phyloP scores from a whole-genome alignment of 164 flowering plant genomes.

The Umbilicus rupestris region DNA sequence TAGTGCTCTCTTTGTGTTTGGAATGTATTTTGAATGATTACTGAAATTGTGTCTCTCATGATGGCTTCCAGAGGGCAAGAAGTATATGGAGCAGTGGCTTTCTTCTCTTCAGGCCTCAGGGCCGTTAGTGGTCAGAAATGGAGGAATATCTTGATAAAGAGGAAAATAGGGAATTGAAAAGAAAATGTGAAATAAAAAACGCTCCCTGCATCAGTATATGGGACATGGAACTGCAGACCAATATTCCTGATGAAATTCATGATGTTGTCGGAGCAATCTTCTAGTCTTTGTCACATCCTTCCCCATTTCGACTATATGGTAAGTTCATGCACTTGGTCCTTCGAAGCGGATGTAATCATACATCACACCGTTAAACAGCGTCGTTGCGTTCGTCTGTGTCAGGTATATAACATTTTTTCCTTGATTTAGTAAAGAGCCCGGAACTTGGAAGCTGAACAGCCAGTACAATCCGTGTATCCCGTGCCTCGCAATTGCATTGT shows the following conservation, averaged over 20 bases:
- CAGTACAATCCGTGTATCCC: slow-evolving; percentile 51
- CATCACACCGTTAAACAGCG: slow-evolving; percentile 34
- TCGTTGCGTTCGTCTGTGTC: slow-evolving; percentile 39
- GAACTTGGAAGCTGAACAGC: slow-evolving; percentile 29
- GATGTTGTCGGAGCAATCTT: too few species aligned
- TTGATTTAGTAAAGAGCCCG: slow-evolving; percentile 23
- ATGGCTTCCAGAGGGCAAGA: slow-evolving; percentile 26
- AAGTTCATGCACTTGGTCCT: slow-evolving; percentile 23
- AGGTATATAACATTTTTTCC: slow-evolving; percentile 39
- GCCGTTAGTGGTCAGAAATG: slow-evolving; percentile 12
- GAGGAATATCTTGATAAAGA: too few species aligned
- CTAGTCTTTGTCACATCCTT: too few species aligned
- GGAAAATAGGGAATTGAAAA: too few species aligned
- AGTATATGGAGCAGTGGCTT: slow-evolving; percentile 36
- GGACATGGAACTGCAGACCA: too few species aligned
- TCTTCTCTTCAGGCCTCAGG: slow-evolving; percentile 34
- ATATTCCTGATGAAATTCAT: too few species aligned
- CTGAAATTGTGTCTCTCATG: background rate
- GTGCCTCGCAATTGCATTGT: slow-evolving; percentile 37
- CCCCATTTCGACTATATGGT: too few species aligned
- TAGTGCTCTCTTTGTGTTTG: too few species aligned
- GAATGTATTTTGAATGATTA: background rate
- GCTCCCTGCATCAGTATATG: too few species aligned
- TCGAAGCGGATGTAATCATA: slow-evolving; percentile 47
- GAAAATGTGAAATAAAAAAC: too few species aligned